Percentiles rank a stretch among this genome's conserved stretches.
Conservation (phyloP, 2,329 filamentous ascomycete species). For the Diaporthe helianthi region DNA sequence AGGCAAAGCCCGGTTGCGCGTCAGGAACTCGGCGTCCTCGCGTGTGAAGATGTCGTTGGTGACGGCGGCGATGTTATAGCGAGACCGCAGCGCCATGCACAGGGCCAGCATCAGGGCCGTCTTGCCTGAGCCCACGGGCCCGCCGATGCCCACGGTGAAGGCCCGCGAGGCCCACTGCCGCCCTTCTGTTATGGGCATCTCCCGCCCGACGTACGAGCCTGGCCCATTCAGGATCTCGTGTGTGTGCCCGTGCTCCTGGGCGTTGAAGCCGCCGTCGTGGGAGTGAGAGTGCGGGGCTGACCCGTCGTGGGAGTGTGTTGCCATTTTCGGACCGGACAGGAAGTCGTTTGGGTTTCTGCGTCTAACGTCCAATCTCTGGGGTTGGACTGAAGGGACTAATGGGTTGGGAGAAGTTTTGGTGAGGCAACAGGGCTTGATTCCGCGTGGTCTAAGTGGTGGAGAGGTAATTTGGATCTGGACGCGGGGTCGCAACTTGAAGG, state of each 20-base stretch:
- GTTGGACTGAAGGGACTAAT: not conserved
- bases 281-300: constrained; percentile 56
- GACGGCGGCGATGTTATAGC: constrained; percentile 89
- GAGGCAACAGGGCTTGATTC: not conserved
- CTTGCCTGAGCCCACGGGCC: constrained; percentile 97
- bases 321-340: not conserved
- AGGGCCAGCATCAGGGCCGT: constrained; percentile 96
- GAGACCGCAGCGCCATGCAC: constrained; percentile 80
- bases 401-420: not conserved
- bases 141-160: constrained; percentile 97
- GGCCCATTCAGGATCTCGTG: constrained; percentile 96
- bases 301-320: constrained; percentile 63
- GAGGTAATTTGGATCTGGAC: not conserved
- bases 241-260: constrained; percentile 85
- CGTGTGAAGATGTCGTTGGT: constrained; percentile 99
- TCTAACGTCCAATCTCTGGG: not conserved
- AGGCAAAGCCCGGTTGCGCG: constrained; percentile 82
- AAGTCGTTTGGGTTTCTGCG: not conserved
- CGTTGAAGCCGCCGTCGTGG: constrained; percentile 55
- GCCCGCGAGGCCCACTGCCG: constrained; percentile 87
- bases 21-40: constrained; percentile 98
- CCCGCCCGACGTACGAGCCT: constrained; percentile 85
- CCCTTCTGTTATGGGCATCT: constrained; percentile 92
- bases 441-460: not conserved
- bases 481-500: constrained; percentile 1